Base-by-base conservation (phyloP, 441 rosid genomes). In the Lepidium campestre region DNA sequence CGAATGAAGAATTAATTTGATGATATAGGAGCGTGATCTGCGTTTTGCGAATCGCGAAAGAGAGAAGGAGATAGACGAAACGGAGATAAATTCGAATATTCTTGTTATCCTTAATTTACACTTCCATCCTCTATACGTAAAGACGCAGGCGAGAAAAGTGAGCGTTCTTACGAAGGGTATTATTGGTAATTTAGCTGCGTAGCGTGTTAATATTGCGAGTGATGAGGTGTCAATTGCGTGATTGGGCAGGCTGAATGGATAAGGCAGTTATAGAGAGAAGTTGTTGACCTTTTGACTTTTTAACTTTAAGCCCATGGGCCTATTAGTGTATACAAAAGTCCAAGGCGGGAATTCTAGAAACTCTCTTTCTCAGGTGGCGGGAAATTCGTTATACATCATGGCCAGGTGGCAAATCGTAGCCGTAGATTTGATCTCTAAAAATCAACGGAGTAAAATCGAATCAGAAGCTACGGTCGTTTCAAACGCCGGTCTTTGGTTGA, bases 341-440 rank as follows among this genome's bases (percentile, higher is more conserved):
- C 67, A 53, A 39, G 67, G 96, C 96, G 96, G 93, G 91, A 85
- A 68, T 75, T 48, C 37, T 61, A 41, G 50, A 67, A 27, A 41
- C 48, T 13, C 47, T 65, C 23, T 13, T 50, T n/a, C 35, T 31
- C 53, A 73, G 29, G 54, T 42, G 71, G 78, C 78, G 78, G 75
- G 75, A 64, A 35, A 50, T 7, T 34, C 20, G 1, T 5, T 25
- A 32, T 62, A 37, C 0, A 25, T 11, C 7, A 18, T 23, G 0
- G 39, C 39, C 54, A 17, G 55, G 69, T 55, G 60, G 58, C 60
- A 45, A 3, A 67, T 67, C 59, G 1, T 10, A 29, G 50, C 77
- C 77, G 67, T 66, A 13, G 57, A 66, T 66, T 44, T 44, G 37
- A 14, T 27, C 14, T 35, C 40, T 41, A 10, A 10, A 67, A 57